Evolutionary conservation across 257 asterid species (phyloP), one percentile per base, ranked within the genome.

Genomic region (Lantana camara): DNA sequence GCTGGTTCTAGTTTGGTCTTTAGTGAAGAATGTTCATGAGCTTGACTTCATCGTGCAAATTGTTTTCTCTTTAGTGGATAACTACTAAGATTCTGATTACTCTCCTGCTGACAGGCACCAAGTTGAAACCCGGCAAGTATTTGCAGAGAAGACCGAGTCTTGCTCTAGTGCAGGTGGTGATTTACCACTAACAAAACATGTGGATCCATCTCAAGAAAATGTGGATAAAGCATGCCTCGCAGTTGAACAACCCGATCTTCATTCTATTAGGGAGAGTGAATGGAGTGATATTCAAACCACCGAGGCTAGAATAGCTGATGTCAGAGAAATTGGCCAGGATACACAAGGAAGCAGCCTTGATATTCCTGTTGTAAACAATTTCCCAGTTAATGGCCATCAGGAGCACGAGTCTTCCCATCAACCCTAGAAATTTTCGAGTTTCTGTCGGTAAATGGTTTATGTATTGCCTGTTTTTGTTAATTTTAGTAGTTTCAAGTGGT

Each of bases 241-340:
- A n/a, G 81, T 69, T 19, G 86, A 78, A 64, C 88, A 83, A 59
- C 44, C 83, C 0, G 84, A 87, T 63, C 77, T 76, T 68, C 88
- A 83, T 70, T 74, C 89, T 13, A 63, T 76, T 50, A 79, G 77
- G 69, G 95, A 88, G 66, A 83, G 94, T 19, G 96, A 92, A 71
- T 92, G 98, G 98, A 92, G 85, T 59, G 99, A 90, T 65, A 93
- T 87, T 66, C 91, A 90, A 66, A 81, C 96, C 21, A 87, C 95
- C 0, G 96, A 93, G 69, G 76, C 95, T 42, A 81, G 74, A 21
- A 83, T 89, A 71, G 95, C 98, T 15, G 94, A 93, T 52, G 99
- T 93, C 19, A 75, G 95, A 77, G 99, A 90, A 77, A 92, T 93
- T 27, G 79, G 87, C 38, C 86, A 86, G 6, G 90, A 77, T 63